Conservation (phyloP, 2,329 filamentous ascomycete species). For the Colletotrichum siamense region DNA sequence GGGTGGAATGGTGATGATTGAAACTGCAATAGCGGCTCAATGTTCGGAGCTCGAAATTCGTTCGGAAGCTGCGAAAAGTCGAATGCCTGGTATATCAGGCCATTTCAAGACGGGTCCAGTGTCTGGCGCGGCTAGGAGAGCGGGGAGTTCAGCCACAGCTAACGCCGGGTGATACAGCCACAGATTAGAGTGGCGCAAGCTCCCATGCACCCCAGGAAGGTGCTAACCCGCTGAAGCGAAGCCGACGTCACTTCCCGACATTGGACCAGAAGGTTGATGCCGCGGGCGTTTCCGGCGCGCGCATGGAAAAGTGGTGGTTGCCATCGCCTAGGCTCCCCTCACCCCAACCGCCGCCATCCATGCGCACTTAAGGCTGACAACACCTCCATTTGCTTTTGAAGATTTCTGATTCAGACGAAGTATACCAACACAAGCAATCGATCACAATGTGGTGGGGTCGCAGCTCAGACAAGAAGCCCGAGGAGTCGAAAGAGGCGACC, state of each 20-base stretch:
- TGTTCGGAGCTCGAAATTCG: constrained; percentile 26
- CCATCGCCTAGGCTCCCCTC: not conserved
- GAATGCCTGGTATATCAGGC: constrained; percentile 18
- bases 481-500: constrained; percentile 29
- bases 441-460: constrained; percentile 40
- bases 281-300: constrained; percentile 19
- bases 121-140: not conserved
- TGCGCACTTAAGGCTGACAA: constrained; percentile 7
- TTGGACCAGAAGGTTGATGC: constrained; percentile 3
- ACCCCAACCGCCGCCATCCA: not conserved
- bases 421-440: not conserved
- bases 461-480: constrained; percentile 36
- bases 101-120: not conserved
- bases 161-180: not conserved
- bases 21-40: constrained; percentile 7
- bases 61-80: constrained; percentile 13
- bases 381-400: not conserved
- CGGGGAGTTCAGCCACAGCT: constrained; percentile 4
- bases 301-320: not conserved
- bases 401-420: constrained; percentile 8
- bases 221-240: not conserved
- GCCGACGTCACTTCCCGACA: constrained; percentile 15
- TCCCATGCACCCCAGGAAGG: not conserved
- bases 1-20: constrained; percentile 32
- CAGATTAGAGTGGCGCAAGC: constrained; percentile 2